Evolutionary conservation across 1,284 basidiomycete genomes (phyloP).

Genomic region (Moesziomyces globuligerus): DNA sequence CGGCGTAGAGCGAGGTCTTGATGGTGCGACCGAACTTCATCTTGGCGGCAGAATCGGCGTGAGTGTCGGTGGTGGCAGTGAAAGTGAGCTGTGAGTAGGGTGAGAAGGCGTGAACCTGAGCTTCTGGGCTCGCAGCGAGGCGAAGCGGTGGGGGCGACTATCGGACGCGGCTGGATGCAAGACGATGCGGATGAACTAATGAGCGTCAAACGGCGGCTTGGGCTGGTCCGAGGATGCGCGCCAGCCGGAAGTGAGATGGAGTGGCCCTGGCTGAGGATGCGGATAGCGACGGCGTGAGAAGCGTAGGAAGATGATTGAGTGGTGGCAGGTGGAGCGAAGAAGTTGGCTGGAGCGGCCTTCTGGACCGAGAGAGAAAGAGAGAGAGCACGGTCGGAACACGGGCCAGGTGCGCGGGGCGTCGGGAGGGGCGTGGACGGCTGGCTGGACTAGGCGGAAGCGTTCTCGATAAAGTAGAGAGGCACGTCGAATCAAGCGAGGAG

Average conservation of each 20-base stretch:
- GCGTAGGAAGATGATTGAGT: background rate
- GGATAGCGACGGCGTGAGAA: no score
- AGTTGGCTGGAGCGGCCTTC: background rate
- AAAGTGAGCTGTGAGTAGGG: background rate
- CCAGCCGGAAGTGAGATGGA: background rate
- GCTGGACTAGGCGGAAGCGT: no score
- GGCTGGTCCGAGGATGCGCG: background rate
- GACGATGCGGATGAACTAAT: background rate
- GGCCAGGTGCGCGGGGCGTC: no score
- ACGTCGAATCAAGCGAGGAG: no score
- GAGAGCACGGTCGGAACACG: background rate
- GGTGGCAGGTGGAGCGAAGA: background rate
- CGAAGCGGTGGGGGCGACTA: background rate
- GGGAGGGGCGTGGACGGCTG: no score
- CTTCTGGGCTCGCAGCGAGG: background rate
- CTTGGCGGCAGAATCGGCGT: conserved; percentile 1
- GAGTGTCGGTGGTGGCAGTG: background rate
- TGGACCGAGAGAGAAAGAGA: background rate
- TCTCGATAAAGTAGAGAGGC: no score
- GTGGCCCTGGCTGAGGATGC: background rate
- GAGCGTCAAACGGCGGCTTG: background rate
- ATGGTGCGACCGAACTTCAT: conserved; percentile 68
- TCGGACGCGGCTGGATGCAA: background rate
- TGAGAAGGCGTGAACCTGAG: background rate
- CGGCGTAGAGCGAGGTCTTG: conserved; percentile 66